These are phyloP conservation scores for Trichoderma pleuroti DNA, from an alignment of 2,329 filamentous ascomycete species.

Conservation along the genomic window DNA sequence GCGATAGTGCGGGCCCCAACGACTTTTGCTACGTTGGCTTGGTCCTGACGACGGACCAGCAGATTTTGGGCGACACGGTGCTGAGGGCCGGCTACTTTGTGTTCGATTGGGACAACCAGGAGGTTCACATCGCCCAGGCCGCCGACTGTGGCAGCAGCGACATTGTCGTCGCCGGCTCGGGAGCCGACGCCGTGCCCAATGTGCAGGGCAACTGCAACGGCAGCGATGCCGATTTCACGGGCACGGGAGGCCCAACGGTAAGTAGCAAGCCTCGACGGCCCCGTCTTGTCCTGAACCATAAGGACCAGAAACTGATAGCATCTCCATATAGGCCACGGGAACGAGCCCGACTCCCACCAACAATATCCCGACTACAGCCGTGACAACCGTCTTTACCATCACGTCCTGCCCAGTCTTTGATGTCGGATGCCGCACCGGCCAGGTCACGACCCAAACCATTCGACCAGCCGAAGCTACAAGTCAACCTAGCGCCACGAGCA, in stretches of 20 bases:
- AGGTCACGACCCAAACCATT: slow-evolving; percentile 25
- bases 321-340: slow-evolving; percentile 20
- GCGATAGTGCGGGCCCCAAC: slow-evolving; percentile 24
- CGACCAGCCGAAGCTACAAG: slow-evolving; percentile 10
- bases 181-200: slow-evolving; percentile 32
- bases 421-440: slow-evolving; percentile 23
- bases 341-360: slow-evolving; percentile 14
- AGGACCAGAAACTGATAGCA: not conserved
- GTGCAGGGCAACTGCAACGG: slow-evolving; percentile 36
- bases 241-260: not conserved
- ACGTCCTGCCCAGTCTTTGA: slow-evolving; percentile 28
- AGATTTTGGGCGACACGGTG: slow-evolving; percentile 43
- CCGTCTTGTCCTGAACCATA: not conserved
- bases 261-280: not conserved
- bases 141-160: slow-evolving; percentile 39
- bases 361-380: slow-evolving; percentile 19
- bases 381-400: slow-evolving; percentile 28
- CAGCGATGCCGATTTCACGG: slow-evolving; percentile 25
- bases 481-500: not conserved
- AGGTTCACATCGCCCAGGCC: slow-evolving; percentile 41
- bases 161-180: slow-evolving; percentile 36
- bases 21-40: slow-evolving; percentile 43
- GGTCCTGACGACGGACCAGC: slow-evolving; percentile 38
- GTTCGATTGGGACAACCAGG: slow-evolving; percentile 44
- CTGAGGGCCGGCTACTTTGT: slow-evolving; percentile 45